Base-by-base conservation (phyloP, 2,329 filamentous ascomycete species). In the Lithohypha guttulata region DNA sequence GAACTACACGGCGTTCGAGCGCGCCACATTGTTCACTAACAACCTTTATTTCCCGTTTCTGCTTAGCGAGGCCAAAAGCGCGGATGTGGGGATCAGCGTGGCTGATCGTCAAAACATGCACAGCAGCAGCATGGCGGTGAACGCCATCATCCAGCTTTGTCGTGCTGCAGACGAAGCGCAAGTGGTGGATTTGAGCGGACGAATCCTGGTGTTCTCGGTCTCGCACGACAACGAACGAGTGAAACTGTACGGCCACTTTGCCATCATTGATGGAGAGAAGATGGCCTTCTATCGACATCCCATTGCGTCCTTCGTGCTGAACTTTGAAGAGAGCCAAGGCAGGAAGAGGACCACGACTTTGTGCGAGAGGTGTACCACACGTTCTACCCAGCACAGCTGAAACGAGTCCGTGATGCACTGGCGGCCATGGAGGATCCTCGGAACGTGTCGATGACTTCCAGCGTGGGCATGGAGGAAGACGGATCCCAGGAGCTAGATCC, bases 321-420 rank as follows among this genome's bases (percentile, higher is more conserved):
- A 33, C 20, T 20, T 26, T 22, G 18, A 26, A 3, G 26, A 26
- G 7, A 25, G 5, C 17, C n/a, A 25, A 11, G 6, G 28, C 40
- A 6, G 40, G 13, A 42, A 42, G 34, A 30, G 28, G 21, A 38
- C 34, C 29, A 42, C 28, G 26, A 42, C 21, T 42, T 42, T 23
- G 34, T 42, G 5, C 25, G 34, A 39, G 34, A 39, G 26, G 26
- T 42, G 11, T 42, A 42, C 22, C 11, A 42, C 19, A 32, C 13
- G 19, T 42, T 42, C 34, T 39, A 39, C 27, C 40, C 40, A 13
- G 19, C 19, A 9, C 34, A 42, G 30, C 20, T 39, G 14, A 39
- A 39, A 15, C 27, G 40, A 17, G 39, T 42, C 27, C 17, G 23
- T 18, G 34, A 39, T 27, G 40, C 25, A 17, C 34, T 42, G n/a